Evolutionary conservation across 1,139 yeast genomes (phyloP).

Genomic region (Saccharomyces pastorianus): DNA sequence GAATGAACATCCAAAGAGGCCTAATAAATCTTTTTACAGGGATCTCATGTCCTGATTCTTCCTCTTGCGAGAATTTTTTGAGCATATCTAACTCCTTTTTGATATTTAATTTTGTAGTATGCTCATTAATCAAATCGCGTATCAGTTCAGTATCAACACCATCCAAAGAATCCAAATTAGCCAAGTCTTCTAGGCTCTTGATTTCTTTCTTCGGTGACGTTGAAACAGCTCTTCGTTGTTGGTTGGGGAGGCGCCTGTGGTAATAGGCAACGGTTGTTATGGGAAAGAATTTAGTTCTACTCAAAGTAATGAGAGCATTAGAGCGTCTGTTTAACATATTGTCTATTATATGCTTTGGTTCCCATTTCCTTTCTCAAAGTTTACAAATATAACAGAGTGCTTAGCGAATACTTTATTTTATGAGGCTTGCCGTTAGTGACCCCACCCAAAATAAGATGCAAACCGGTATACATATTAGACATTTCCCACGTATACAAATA

Average conservation of each 20-base stretch:
- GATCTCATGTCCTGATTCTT: conserved; percentile 14
- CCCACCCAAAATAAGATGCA: not conserved
- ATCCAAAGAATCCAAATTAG: conserved; percentile 24
- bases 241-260: not conserved
- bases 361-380: not conserved
- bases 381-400: not conserved
- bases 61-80: conserved; percentile 21
- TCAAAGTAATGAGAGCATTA: not conserved
- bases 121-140: conserved; percentile 25
- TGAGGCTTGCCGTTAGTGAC: not conserved
- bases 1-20: conserved; percentile 26
- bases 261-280: not conserved
- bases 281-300: not conserved
- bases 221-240: not conserved
- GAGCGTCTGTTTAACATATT: not conserved
- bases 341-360: not conserved
- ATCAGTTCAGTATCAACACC: conserved; percentile 29
- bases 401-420: not conserved
- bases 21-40: conserved; percentile 21
- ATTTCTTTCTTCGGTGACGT: conserved; percentile 6
- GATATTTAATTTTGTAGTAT: conserved; percentile 25
- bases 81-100: conserved; percentile 26
- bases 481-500: not conserved
- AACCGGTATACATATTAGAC: not conserved
- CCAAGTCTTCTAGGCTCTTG: conserved; percentile 26